Evolutionary conservation across 2,329 filamentous ascomycete species (phyloP).

Genomic region (Fusarium mangiferae): DNA sequence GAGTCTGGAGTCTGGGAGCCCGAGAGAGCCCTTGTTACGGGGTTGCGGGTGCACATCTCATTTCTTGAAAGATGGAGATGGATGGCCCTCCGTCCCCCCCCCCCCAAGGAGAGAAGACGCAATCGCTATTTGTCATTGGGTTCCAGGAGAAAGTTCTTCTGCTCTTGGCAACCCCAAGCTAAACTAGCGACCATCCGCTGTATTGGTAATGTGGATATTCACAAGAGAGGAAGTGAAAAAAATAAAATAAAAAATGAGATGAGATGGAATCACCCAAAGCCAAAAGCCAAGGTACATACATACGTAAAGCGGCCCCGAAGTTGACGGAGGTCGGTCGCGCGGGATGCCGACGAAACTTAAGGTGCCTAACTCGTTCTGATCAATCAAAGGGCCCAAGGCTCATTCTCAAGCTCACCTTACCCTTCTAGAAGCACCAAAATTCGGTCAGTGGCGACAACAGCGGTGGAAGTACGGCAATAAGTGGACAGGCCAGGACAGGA

Average conservation of each 20-base stretch:
- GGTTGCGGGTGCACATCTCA: neutral
- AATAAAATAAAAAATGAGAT: neutral
- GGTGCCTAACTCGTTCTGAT: neutral
- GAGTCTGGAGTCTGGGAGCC: neutral
- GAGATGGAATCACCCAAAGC: constrained; percentile 11
- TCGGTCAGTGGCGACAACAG: constrained; percentile 26
- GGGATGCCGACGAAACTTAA: constrained; percentile 2
- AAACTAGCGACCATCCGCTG: constrained; percentile 1
- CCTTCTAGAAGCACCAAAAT: constrained; percentile 26
- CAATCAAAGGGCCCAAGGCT: neutral
- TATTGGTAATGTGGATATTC: constrained; percentile 11
- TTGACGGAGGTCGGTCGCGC: constrained; percentile 9
- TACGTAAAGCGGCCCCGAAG: neutral
- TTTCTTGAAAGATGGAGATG: constrained; percentile 6
- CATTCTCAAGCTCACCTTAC: constrained; percentile 8
- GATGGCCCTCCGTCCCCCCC: neutral
- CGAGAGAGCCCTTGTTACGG: neutral
- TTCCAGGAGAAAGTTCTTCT: neutral
- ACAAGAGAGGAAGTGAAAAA: neutral
- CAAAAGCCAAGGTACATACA: neutral
- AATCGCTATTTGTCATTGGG: constrained; percentile 20
- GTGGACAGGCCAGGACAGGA: neutral
- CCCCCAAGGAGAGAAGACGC: neutral
- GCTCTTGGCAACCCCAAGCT: neutral
- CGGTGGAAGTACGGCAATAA: constrained; percentile 25